Conservation (phyloP, 2,329 filamentous ascomycete species). For the Ceratocystis ficicola region DNA sequence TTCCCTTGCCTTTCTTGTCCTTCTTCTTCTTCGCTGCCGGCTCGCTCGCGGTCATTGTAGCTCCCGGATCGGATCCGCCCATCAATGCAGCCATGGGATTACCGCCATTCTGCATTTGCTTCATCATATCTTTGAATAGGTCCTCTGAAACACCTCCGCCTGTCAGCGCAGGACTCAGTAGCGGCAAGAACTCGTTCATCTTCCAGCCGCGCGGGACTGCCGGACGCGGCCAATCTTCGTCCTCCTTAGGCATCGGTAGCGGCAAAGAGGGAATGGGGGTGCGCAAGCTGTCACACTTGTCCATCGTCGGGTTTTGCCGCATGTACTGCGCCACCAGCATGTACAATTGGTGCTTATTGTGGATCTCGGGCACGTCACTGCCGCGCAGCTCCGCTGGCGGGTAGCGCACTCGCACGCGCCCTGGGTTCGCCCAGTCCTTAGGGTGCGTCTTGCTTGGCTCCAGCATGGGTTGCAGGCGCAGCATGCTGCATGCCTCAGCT, state of each 20-base stretch:
- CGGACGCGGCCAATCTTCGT: conserved; percentile 57
- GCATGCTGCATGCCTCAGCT: conserved; percentile 64
- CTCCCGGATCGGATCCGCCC: conserved; percentile 29
- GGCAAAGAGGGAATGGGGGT: conserved; percentile 63
- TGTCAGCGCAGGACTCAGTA: conserved; percentile 78
- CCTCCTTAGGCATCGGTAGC: conserved; percentile 45
- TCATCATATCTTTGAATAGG: conserved; percentile 93
- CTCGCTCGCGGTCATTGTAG: conserved; percentile 25
- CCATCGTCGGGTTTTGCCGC: conserved; percentile 62
- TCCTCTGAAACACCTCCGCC: conserved; percentile 92
- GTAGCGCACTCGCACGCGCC: conserved; percentile 71
- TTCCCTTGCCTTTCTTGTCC: conserved; percentile 40
- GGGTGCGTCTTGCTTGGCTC: conserved; percentile 89
- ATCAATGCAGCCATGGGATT: conserved; percentile 37
- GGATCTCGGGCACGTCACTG: conserved; percentile 37
- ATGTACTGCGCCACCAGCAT: conserved; percentile 67
- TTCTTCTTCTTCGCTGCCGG: conserved; percentile 37
- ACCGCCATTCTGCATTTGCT: conserved; percentile 58
- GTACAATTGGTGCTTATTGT: conserved; percentile 79
- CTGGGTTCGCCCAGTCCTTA: conserved; percentile 95
- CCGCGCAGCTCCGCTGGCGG: conserved; percentile 33
- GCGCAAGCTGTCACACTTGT: conserved; percentile 53
- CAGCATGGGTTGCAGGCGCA: conserved; percentile 63
- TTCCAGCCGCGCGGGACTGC: conserved; percentile 83
- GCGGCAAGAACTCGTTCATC: conserved; percentile 68